Base-by-base conservation (phyloP, 768 basidiomycete species). In the Collybiopsis confluens region DNA sequence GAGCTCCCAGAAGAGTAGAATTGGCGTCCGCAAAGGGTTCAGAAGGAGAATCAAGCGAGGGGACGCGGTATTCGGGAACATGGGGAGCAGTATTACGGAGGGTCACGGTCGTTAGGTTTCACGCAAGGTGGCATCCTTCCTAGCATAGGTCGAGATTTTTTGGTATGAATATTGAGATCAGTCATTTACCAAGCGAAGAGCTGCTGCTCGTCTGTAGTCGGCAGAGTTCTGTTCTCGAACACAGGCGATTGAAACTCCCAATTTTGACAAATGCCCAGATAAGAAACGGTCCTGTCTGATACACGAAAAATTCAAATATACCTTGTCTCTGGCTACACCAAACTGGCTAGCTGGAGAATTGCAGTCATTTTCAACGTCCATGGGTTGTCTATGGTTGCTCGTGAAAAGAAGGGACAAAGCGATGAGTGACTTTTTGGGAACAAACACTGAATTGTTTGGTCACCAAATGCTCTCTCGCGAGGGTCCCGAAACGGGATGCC, bases 251-350 rank as follows among this genome's bases (percentile, higher is more conserved):
- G 65, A 90, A 90, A 35, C 81, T 73, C 18, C 88, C 88, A 36
- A 89, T 80, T 79, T 90, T 92, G 54, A 92, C 78, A 65, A 92
- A 92, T 13, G 89, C 75, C 46, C 90, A 80, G 33, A 92, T 82
- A 51, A 92, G 81, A 67, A 92, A 92, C 5, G 90, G 90, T 0
- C 85, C 77, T 4, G 85, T 89, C 90, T 10, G 28, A 10, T 21
- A 6, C 4, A 20, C n/a, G 15, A 2, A 3, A 27, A 7, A 24
- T n/a, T n/a, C 38, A 26, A 9, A 7, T 24, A 27, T n/a, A 53
- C 52, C 43, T 53, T 53, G 41, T 45, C 52, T 41, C 52, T 53
- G 15, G 20, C 27, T 28, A 53, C 43, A 37, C 28, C 41, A 16
- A 41, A 42, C 26, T 53, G 52, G 23, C 52, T 15, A 26, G 52